A percentile compares a stretch with the other conserved stretches of the same genome.
These are phyloP conservation scores for Ceratopteris richardii DNA, from an alignment of 75 land plant genomes.

Conservation along the genomic window DNA sequence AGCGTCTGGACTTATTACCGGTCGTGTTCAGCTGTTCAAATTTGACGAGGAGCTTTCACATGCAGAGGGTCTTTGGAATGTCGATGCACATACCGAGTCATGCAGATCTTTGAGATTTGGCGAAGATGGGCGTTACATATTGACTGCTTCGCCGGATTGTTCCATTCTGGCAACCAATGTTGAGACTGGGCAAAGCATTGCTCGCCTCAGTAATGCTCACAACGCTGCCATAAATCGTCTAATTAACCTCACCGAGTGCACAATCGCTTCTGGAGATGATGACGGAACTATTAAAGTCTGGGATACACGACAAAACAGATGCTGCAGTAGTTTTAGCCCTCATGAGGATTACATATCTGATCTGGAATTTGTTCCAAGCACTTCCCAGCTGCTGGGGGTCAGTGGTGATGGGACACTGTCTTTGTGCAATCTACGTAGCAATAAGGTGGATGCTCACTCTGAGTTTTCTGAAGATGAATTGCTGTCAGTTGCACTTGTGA, in stretches of 20 bases:
- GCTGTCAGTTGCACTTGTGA: conserved; percentile 68
- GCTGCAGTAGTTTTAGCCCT: conserved; percentile 59
- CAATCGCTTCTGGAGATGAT: conserved; percentile 89
- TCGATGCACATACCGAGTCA: conserved; percentile 62
- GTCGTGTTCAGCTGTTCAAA: conserved; percentile 51
- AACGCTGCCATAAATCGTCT: conserved; percentile 56
- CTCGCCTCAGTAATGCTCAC: conserved; percentile 74
- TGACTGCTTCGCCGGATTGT: conserved; percentile 69
- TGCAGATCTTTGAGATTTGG: conserved; percentile 75
- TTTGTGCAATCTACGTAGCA: conserved; percentile 69
- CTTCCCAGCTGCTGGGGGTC: conserved; percentile 56
- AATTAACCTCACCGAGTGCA: conserved; percentile 62
- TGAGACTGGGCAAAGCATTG: conserved; percentile 60
- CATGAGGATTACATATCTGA: conserved; percentile 93
- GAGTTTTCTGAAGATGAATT: conserved; percentile 95
- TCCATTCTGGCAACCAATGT: conserved; percentile 80
- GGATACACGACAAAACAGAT: conserved; percentile 87
- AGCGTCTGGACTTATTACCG: conserved; percentile 65
- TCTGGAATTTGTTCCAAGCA: conserved; percentile 62
- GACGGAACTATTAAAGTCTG: conserved; percentile 91
- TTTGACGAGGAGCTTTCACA: conserved; percentile 5
- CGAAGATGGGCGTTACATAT: conserved; percentile 51
- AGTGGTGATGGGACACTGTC: conserved; percentile 97
- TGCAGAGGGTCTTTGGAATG: conserved; percentile 31
- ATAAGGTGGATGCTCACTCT: conserved; percentile 57